Base-by-base conservation (phyloP, 306 rosid genomes). In the Begonia loranthoides region DNA sequence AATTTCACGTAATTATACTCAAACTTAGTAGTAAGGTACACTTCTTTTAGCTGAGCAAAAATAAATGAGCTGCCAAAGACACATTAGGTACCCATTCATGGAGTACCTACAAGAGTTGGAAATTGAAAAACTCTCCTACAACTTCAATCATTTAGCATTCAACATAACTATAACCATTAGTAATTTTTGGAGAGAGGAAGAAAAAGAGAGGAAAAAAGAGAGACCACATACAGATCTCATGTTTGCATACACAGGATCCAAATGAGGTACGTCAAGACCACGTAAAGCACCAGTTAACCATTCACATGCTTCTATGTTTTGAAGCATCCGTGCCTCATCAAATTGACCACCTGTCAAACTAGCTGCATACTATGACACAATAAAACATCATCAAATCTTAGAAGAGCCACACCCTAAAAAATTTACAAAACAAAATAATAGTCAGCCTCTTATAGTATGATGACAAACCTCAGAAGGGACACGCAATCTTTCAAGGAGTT, bases 281-380 rank as follows among this genome's bases (percentile, higher is more conserved):
- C 54, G 88, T 73, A 86, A 54, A 69, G 95, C 95, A 52, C 72
- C 74, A 41, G 76, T 68, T 67, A 90, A 67, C 95, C 99, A 86
- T 65, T 83, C 99, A 65, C 87, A 82, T 13, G 95, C 94, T 78
- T 86, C 99, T 14, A 83, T 57, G 50, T 78, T 90, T 68, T 76
- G 92, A 73, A 76, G 60, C 88, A 86, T 76, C 46, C 56, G 72
- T 4, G 76, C 71, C 69, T 90, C 99, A 24, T 80, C 95, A 63
- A 86, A 78, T 69, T 75, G 56, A 54, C 87, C 99, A 67, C 88
- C 94, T 9, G 92, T 86, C 75, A 90, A 66, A 64, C 87, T 73
- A 45, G 80, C 73, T 69, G 92, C 76, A 70, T 78, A 71, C 99
- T 90, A 65, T 69, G 63, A 78, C 41, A 11, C 62, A 76, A 64